Evolutionary conservation across 768 basidiomycete species (phyloP).

Genomic region (Hygrophoropsis aurantiaca): DNA sequence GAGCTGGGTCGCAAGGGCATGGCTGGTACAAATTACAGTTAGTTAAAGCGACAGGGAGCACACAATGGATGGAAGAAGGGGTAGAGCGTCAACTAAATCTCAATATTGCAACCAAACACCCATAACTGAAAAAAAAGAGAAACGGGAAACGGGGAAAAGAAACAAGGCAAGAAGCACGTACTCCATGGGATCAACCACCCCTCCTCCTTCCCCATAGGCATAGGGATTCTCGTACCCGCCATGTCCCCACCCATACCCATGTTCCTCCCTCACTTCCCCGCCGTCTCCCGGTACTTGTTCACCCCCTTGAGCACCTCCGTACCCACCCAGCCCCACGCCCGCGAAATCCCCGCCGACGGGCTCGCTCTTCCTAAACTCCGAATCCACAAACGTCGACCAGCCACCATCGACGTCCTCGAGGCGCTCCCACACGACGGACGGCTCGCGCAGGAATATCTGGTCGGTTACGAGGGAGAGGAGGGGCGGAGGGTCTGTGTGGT

Average conservation of each 20-base stretch:
- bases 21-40: no score
- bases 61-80: no score
- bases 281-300: no score
- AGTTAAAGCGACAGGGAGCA: no score
- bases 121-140: slow-evolving; percentile 5
- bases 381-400: slow-evolving; percentile 76
- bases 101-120: no score
- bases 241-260: slow-evolving; percentile 48
- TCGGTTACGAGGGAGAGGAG: slow-evolving; percentile 89
- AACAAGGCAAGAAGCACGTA: slow-evolving; percentile 34
- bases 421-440: slow-evolving; percentile 86
- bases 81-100: no score
- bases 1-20: slow-evolving; percentile 69
- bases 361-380: slow-evolving; percentile 57
- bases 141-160: background rate
- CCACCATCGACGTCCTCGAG: slow-evolving; percentile 86
- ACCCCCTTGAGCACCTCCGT: no score
- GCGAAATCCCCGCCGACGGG: slow-evolving; percentile 83
- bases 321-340: no score
- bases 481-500: no score
- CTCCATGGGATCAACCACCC: slow-evolving; percentile 56
- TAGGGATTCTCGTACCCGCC: slow-evolving; percentile 55
- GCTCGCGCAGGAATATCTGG: slow-evolving; percentile 73
- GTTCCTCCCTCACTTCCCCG: no score
- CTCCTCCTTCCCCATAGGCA: slow-evolving; percentile 40